These are phyloP conservation scores for Metschnikowia colocasiae DNA, from an alignment of 805 yeast genomes.

Conservation along the genomic window DNA sequence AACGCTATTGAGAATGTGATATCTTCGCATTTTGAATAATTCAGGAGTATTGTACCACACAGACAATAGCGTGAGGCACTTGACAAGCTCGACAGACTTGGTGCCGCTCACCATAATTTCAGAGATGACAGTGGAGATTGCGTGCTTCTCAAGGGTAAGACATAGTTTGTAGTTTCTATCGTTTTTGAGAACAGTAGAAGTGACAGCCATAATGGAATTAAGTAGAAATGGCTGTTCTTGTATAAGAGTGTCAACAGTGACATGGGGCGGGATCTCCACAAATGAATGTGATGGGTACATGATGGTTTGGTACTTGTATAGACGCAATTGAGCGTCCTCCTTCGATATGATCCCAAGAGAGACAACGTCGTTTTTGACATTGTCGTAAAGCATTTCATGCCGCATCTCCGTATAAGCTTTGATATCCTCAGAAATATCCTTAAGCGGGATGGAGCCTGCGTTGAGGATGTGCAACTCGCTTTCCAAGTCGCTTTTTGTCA, in stretches of 20 bases:
- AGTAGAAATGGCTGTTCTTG: conserved; percentile 57
- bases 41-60: conserved; percentile 86
- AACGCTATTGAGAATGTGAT: conserved; percentile 62
- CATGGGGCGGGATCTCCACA: conserved; percentile 47
- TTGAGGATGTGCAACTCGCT: conserved; percentile 38
- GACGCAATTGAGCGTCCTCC: conserved; percentile 56
- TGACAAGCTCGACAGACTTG: conserved; percentile 65
- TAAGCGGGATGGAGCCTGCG: conserved; percentile 32
- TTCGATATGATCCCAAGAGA: conserved; percentile 52
- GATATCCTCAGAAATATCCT: conserved; percentile 44
- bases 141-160: conserved; percentile 49
- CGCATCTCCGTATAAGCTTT: conserved; percentile 45
- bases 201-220: conserved; percentile 59
- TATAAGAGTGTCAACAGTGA: conserved; percentile 47
- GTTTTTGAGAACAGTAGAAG: conserved; percentile 43
- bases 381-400: conserved; percentile 27
- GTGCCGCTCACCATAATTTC: conserved; percentile 69
- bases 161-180: conserved; percentile 37
- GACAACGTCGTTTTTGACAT: conserved; percentile 45
- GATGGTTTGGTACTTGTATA: conserved; percentile 45
- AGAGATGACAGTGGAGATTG: conserved; percentile 46
- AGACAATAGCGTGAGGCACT: conserved; percentile 56
- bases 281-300: conserved; percentile 54
- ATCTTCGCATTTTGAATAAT: conserved; percentile 71
- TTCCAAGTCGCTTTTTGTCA: conserved; percentile 36